Conservation (phyloP, 805 yeast genomes). For the Yamadazyma scolyti region DNA sequence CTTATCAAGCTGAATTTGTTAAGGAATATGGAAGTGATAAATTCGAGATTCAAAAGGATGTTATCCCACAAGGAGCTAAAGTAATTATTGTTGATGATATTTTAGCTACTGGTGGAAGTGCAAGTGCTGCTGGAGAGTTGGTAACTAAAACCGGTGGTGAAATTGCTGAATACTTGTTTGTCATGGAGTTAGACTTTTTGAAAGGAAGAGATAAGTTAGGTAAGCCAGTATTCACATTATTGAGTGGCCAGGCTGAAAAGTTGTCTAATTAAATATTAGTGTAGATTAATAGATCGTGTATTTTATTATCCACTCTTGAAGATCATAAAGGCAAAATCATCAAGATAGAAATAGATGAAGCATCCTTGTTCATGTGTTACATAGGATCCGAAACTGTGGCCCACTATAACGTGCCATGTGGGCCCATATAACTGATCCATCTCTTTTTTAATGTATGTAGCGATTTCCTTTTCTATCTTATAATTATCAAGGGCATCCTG, state of each 20-base stretch:
- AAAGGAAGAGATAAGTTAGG: slow-evolving; percentile 86
- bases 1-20: slow-evolving; percentile 64
- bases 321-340: slow-evolving; percentile 60
- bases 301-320: slow-evolving; percentile 57
- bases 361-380: slow-evolving; percentile 76
- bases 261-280: slow-evolving; percentile 6
- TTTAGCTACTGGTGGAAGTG: slow-evolving; percentile 98
- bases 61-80: slow-evolving; percentile 74
- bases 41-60: slow-evolving; percentile 82
- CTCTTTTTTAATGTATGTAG: slow-evolving; percentile 61
- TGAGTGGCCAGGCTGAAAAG: slow-evolving; percentile 74
- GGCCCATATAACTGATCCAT: slow-evolving; percentile 63
- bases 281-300: background rate
- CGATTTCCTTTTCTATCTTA: slow-evolving; percentile 57
- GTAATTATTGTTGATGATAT: slow-evolving; percentile 93
- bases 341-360: slow-evolving; percentile 70
- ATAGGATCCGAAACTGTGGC: slow-evolving; percentile 73
- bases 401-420: slow-evolving; percentile 81
- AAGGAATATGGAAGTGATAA: slow-evolving; percentile 93
- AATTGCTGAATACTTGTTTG: slow-evolving; percentile 77
- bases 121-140: slow-evolving; percentile 87
- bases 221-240: slow-evolving; percentile 85
- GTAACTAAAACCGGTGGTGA: slow-evolving; percentile 64
- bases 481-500: slow-evolving; percentile 40
- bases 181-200: slow-evolving; percentile 92